Conservation (phyloP, 345 rosid genomes). For the Murraya paniculata region DNA sequence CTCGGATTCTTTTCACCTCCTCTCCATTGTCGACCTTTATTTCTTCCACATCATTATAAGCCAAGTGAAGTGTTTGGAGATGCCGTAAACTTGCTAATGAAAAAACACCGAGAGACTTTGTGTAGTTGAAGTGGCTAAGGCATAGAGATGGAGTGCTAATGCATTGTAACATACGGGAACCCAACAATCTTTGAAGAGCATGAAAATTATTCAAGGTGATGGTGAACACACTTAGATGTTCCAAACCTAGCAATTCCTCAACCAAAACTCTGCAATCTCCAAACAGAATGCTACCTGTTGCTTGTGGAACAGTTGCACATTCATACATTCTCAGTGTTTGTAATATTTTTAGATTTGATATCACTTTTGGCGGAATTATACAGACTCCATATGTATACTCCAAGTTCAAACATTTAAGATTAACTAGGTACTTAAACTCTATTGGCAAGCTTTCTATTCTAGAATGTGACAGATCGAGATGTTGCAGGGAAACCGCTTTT, state of each 20-base stretch:
- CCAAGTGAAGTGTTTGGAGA: not conserved
- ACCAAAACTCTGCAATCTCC: not conserved
- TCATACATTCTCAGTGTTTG: constrained; percentile 6
- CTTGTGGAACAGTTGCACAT: not conserved
- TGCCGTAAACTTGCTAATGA: not conserved
- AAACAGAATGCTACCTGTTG: no score
- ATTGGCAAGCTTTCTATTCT: constrained; percentile 16
- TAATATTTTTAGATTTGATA: not conserved
- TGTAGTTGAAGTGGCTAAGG: not conserved
- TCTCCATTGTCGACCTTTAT: not conserved
- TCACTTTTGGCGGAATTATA: constrained; percentile 8
- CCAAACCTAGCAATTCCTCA: constrained; percentile 14
- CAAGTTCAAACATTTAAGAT: constrained; percentile 21
- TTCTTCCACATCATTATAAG: not conserved
- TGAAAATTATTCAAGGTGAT: not conserved
- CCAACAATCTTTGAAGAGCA: not conserved
- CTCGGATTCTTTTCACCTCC: not conserved
- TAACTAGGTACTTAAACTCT: constrained; percentile 19
- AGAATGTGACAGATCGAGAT: constrained; percentile 16
- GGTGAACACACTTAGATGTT: not conserved
- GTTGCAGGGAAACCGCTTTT: not conserved
- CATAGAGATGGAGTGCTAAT: not conserved
- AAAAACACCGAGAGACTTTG: not conserved
- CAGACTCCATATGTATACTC: not conserved
- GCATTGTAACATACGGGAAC: not conserved